Evolutionary conservation across 2,329 filamentous ascomycete species (phyloP), one percentile per base, ranked within the genome.

Genomic region (Penicillium oxalicum): DNA sequence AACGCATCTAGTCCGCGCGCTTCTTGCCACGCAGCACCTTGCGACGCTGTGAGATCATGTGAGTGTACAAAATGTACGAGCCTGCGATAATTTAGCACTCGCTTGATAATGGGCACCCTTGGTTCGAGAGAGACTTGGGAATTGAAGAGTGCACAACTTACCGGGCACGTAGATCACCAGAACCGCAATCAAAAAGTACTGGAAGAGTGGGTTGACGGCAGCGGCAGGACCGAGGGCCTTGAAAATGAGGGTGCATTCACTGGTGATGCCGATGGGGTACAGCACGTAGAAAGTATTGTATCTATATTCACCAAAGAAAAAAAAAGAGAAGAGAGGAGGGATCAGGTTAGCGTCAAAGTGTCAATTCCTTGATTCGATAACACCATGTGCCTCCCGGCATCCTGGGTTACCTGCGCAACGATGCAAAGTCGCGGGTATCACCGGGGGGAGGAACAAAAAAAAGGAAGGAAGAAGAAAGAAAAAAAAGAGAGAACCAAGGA

Each of bases 211-310:
- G 56, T 68, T 74, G 56, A 73, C 67, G 55, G 61, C 72, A 42
- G 82, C 82, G 2, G 86, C 72, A 11, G 69, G 83, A 9, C 70
- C 76, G 42, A 86, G 78, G 1, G 88, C 83, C 48, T 78, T 75
- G 65, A 83, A 88, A 45, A 97, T 83, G 62, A 96, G 78, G 70
- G 79, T 82, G 62, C 86, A 88, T 77, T 98, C 93, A 72, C 87
- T 93, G 36, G 80, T 77, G 64, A 97, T 96, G 37, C 93, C 93
- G 51, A 97, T 68, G 1, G 93, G 93, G 71, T 98, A 98, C 24
- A 98, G 80, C 34, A 96, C 74, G 61, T 88, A 89, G 72, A 98
- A 98, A 6, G 88, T 90, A 69, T 94, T 95, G 72, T 96, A 83
- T 49, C 74, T 75, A 27, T 24, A 8, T 8, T 8, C 35, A 3